A percentile compares a stretch with the other conserved stretches of the same genome.
Conservation (phyloP, 2,329 filamentous ascomycete species). For the Pestalotiopsis fici region DNA sequence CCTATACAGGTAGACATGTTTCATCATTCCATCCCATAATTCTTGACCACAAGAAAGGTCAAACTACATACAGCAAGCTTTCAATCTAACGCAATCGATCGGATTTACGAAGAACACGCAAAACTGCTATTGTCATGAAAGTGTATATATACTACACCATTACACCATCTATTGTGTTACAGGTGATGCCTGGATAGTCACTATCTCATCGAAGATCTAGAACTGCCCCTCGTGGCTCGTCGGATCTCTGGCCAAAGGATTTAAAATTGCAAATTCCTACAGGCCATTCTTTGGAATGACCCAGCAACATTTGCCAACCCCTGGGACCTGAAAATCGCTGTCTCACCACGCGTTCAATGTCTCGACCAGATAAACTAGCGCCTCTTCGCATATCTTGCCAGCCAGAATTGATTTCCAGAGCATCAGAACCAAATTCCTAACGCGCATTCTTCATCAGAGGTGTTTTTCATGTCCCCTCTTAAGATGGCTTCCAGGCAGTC, state of each 20-base stretch:
- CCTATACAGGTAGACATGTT: conserved; percentile 21
- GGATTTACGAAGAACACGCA: neutral
- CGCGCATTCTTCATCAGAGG: neutral
- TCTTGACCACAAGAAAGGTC: neutral
- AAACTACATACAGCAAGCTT: neutral
- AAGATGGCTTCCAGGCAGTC: neutral
- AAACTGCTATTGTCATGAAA: neutral
- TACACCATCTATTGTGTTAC: neutral
- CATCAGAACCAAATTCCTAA: conserved; percentile 19
- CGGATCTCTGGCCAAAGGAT: neutral
- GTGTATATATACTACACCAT: no score
- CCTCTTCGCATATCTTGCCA: conserved; percentile 5
- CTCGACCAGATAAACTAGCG: conserved; percentile 9
- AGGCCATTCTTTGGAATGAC: neutral
- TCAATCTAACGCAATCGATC: neutral
- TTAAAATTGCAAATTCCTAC: neutral
- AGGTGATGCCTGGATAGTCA: neutral
- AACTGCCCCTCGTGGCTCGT: neutral
- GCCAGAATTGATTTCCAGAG: conserved; percentile 10
- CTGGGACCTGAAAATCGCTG: conserved; percentile 6
- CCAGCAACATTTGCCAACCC: neutral
- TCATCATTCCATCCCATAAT: neutral
- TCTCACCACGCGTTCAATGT: conserved; percentile 8
- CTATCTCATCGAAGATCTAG: neutral
- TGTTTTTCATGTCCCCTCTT: neutral